phyloP scores from a whole-genome alignment of 768 basidiomycete species.

The Lactifluus hygrophoroides region DNA sequence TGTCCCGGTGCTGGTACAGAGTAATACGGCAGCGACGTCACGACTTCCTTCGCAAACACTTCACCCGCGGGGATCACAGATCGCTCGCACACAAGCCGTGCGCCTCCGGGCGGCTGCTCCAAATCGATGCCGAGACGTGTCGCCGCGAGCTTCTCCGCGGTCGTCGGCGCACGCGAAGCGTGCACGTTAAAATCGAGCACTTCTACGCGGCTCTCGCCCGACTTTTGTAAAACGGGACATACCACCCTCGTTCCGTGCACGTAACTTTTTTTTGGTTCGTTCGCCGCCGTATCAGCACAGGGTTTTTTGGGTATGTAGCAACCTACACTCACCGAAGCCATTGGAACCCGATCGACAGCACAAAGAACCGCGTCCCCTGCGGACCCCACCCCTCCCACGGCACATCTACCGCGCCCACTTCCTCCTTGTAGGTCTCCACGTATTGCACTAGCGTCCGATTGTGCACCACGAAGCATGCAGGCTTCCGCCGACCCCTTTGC shows the following conservation, averaged over 20 bases:
- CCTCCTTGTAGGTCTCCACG: neutral
- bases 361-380: constrained; percentile 28
- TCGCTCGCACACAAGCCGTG: constrained; percentile 4
- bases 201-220: constrained; percentile 11
- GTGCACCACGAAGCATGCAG: constrained; percentile 29
- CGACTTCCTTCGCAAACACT: constrained; percentile 25
- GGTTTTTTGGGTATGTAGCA: too few species aligned
- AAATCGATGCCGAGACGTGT: constrained; percentile 1
- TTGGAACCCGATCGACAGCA: constrained; percentile 26
- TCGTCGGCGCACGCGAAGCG: constrained; percentile 8
- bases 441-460: constrained; percentile 26
- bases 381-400: constrained; percentile 36
- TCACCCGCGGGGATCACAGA: constrained; percentile 1
- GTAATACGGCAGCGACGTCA: constrained; percentile 27
- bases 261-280: constrained; percentile 19
- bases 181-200: constrained; percentile 30
- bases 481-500: constrained; percentile 12
- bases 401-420: constrained; percentile 10
- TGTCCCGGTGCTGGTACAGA: constrained; percentile 6
- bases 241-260: constrained; percentile 36
- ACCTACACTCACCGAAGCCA: constrained; percentile 28
- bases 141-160: neutral
- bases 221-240: constrained; percentile 19
- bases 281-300: neutral
- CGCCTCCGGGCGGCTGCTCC: neutral